Base-by-base conservation (phyloP, 768 basidiomycete genomes). In the Termitomyces sp. region DNA sequence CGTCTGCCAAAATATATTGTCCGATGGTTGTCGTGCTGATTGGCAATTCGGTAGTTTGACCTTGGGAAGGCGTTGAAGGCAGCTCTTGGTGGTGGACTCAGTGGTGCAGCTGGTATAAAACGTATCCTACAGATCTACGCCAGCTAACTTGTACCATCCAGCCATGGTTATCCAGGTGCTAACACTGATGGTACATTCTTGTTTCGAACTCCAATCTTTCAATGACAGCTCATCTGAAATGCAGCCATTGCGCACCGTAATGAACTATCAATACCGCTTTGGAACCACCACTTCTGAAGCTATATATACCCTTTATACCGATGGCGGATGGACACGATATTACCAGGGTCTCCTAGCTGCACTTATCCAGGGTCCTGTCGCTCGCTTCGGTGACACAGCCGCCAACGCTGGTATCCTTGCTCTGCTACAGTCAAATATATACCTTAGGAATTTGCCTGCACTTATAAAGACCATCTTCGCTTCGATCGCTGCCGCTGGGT, bases 141-240 rank as follows among this genome's bases (percentile, higher is more conserved):
- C 32, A 54, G 4, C n/a, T 17, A 45, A 63, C 36, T 58, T 3
- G 51, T 46, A n/a, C 50, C n/a, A 8, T 38, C 10, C 54, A 84
- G 96, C 96, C 0, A 98, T 98, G 96, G 84, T 98, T 4, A 78
- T 98, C 5, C 96, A 98, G 71, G 96, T 98, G 17, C 72, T 97
- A 55, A 85, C 87, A 1, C 82, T 96, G 61, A 97, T 97, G 94
- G 82, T 79, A 64, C 34, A 34, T 42, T 14, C 25, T 29, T 55
- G 50, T 51, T 46, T 25, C 40, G 31, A 53, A 38, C 14, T 32
- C 51, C 48, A 5, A 52, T 29, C 45, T 52, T 40, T 14, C n/a
- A 31, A 55, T 62, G 38, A 15, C 61, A 25, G 42, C 32, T 66
- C 60, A 62, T 46, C 12, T 31, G 42, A n/a, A 34, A 32, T 12